Base-by-base conservation (phyloP, 1,284 basidiomycete genomes). In the Tetrapyrgos nigripes region DNA sequence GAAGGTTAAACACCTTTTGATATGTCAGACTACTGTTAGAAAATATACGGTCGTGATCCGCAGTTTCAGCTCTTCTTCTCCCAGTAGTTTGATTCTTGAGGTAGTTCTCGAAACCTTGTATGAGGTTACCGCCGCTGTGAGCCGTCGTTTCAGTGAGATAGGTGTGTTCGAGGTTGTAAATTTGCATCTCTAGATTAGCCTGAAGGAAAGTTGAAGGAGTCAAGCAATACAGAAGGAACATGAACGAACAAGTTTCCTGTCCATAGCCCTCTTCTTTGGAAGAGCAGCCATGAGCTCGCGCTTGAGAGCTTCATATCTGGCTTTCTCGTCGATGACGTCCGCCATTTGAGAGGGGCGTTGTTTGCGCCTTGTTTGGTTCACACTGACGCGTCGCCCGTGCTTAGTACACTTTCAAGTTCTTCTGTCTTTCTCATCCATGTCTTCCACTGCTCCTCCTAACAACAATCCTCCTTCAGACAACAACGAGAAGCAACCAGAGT, bases 101-200 rank as follows among this genome's bases (percentile, higher is more conserved):
- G 67, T 93, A 93, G 43, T 87, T 85, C 52, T 93, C 91, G 64
- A 93, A 93, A 6, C 91, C 91, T 65, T 89, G 88, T 45, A 93
- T 88, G 59, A 93, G 91, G 66, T 93, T 93, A 21, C 92, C 92
- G 11, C 91, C 89, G 63, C 83, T 87, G 62, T 89, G 86, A 0
- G 79, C 77, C 1, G 86, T 83, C 1, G 91, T 92, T 55, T 93
- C 92, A 9, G 83, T 83, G 45, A 93, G 76, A 72, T 93, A 93
- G 1, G 80, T 74, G 11, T 83, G 83, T 70, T 93, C 91, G 27
- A 91, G 79, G 61, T 83, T 85, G 74, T 89, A 89, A 62, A 93
- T 89, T 65, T 90, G 84, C 28, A 84, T 76, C 72, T 93, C 91
- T 53, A 90, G 77, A 64, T 85, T 82, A 14, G 88, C 86, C 90